phyloP scores from a whole-genome alignment of 2,329 filamentous ascomycete genomes.

The Ceratocystis smalleyi region DNA sequence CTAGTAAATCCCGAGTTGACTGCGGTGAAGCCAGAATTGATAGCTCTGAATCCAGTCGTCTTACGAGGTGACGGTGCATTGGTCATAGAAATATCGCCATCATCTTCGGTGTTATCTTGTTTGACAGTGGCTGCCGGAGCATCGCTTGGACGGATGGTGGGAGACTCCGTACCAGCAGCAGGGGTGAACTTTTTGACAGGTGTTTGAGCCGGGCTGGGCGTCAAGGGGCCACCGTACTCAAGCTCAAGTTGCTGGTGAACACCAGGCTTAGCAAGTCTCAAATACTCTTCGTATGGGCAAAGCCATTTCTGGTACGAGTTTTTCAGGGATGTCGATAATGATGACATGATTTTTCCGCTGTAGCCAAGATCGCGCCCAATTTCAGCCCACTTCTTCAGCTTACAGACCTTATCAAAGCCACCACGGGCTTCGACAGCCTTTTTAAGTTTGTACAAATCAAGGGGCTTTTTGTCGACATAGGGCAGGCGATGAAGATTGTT shows the following conservation, averaged over 20 bases:
- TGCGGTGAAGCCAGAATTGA: constrained; percentile 52
- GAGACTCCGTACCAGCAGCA: constrained; percentile 48
- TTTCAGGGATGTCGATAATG: constrained; percentile 88
- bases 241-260: constrained; percentile 92
- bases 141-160: constrained; percentile 43
- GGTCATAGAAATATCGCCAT: constrained; percentile 34
- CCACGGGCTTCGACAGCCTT: constrained; percentile 91
- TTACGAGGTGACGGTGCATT: constrained; percentile 29
- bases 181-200: constrained; percentile 51
- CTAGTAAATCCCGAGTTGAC: constrained; percentile 57
- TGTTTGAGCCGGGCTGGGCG: constrained; percentile 52
- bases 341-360: constrained; percentile 99
- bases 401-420: constrained; percentile 93
- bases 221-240: constrained; percentile 84
- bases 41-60: constrained; percentile 43
- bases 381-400: constrained; percentile 96
- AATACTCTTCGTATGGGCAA: constrained; percentile 88
- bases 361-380: constrained; percentile 94
- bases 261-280: constrained; percentile 77
- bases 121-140: constrained; percentile 35
- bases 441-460: constrained; percentile 90
- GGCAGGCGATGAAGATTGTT: constrained; percentile 87
- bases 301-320: constrained; percentile 98
- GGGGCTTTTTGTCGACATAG: constrained; percentile 90
- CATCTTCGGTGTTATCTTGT: constrained; percentile 29